Conservation (phyloP, 2,329 filamentous ascomycete species). For the Fusarium sp. region DNA sequence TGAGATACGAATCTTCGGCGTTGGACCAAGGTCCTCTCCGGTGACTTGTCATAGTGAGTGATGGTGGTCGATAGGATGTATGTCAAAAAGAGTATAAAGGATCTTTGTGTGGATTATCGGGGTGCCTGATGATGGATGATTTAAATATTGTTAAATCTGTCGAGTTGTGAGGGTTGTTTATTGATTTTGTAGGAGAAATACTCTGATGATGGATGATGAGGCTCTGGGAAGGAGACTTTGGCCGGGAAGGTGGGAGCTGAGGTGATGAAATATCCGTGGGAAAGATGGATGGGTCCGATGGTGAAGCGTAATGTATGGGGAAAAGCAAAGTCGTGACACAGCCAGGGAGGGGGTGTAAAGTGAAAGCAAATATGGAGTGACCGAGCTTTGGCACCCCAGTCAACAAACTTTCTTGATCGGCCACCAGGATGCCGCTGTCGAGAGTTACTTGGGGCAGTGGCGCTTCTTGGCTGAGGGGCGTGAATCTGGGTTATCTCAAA, state of each 20-base stretch:
- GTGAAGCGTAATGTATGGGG: constrained; percentile 44
- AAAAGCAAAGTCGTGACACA: constrained; percentile 31
- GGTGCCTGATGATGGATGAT: background rate
- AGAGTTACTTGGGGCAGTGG: constrained; percentile 38
- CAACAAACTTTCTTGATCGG: constrained; percentile 44
- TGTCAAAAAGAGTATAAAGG: background rate
- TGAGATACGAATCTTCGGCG: constrained; percentile 75
- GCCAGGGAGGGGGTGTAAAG: constrained; percentile 2
- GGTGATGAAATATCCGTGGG: constrained; percentile 42
- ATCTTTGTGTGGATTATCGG: background rate
- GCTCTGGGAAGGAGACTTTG: constrained; percentile 15
- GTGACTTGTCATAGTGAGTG: constrained; percentile 37
- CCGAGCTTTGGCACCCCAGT: constrained; percentile 18
- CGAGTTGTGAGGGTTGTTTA: background rate
- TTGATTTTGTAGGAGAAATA: constrained; percentile 1
- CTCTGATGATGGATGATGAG: constrained; percentile 15
- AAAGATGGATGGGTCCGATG: constrained; percentile 34
- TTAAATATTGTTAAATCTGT: background rate
- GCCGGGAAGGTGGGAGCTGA: constrained; percentile 38
- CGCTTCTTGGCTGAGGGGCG: constrained; percentile 27
- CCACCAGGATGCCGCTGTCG: constrained; percentile 44
- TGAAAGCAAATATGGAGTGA: constrained; percentile 15
- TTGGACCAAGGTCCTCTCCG: constrained; percentile 83
- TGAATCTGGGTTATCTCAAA: constrained; percentile 21
- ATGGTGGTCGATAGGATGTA: background rate